Evolutionary conservation across 306 rosid genomes (phyloP), one percentile per base, ranked within the genome.

Genomic region (Calophaca sinica): DNA sequence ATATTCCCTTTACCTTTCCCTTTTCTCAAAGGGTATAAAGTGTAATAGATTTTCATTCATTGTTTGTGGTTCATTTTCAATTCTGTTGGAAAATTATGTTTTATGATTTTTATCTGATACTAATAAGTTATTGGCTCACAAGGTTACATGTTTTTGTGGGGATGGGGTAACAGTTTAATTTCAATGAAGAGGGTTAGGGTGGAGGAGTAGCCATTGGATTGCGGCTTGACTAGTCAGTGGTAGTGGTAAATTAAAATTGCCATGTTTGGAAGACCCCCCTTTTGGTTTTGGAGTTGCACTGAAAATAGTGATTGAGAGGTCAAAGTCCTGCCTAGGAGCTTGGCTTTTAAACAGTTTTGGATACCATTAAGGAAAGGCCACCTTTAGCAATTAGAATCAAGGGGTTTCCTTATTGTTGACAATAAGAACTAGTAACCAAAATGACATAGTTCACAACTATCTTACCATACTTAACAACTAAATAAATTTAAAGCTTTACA

Each of bases 1-100:
- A 87, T 68, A 78, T 81, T 74, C 74, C 76, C 54, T 81, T 82
- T 79, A 59, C 81, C 73, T 79, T 67, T 74, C 66, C 79, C 81
- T 60, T 42, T 55, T 74, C 60, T 66, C 70, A 54, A 52, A 72
- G 81, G 87, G 80, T 76, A 66, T 46, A 72, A 75, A 75, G 83
- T 78, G 87, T 73, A 62, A 75, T 68, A 83, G 80, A 62, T 77
- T 79, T 85, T 54, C 75, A 50, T 80, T 75, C 26, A 11, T 70
- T 67, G 73, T 48, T 70, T 76, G 74, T 32, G 83, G 51, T 51
- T 73, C 33, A 33, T 20, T 54, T 80, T 64, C 5, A 28, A 8
- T 39, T 39, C 51, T 80, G 54, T 76, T 64, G 59, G 15, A 39
- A 64, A 76, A 29, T 42, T 66, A 64, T 64, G 41, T n/a, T 6